Percentiles rank a stretch among this genome's conserved stretches.
Conservation (phyloP, 225 moss, liverwort and hornwort genomes). For the Asterella californica region DNA sequence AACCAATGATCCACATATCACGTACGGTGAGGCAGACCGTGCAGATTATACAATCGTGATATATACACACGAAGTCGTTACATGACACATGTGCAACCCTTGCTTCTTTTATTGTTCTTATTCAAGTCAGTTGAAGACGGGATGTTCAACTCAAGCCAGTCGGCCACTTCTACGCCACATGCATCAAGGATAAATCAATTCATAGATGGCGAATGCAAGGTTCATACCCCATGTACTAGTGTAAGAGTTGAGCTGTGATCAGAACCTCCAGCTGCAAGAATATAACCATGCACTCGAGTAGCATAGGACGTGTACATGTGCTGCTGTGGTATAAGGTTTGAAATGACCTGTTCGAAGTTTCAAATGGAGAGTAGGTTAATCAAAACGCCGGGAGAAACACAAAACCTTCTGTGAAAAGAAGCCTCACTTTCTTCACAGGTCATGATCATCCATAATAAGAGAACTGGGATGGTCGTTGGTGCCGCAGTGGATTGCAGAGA, state of each 20-base stretch:
- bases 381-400: not conserved
- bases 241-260: slow-evolving; percentile 41
- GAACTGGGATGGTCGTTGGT: not conserved
- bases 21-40: not conserved
- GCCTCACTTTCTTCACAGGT: not conserved
- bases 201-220: not conserved
- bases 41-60: not conserved
- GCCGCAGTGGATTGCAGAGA: not conserved
- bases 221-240: slow-evolving; percentile 51
- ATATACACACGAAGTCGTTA: not conserved
- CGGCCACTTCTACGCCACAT: not conserved
- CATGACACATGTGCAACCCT: not conserved
- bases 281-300: slow-evolving; percentile 51
- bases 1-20: not conserved
- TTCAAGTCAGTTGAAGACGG: not conserved
- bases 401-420: no score
- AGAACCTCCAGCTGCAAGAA: slow-evolving; percentile 35
- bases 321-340: slow-evolving; percentile 43
- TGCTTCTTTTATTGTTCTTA: not conserved
- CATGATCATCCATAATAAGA: not conserved
- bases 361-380: not conserved
- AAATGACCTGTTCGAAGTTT: slow-evolving; percentile 32
- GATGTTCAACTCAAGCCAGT: not conserved
- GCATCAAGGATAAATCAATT: not conserved
- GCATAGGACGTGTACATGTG: slow-evolving; percentile 43